These are phyloP conservation scores for Kickxella alabastrina DNA, from an alignment of 192 early-diverging fungal species.

Conservation along the genomic window DNA sequence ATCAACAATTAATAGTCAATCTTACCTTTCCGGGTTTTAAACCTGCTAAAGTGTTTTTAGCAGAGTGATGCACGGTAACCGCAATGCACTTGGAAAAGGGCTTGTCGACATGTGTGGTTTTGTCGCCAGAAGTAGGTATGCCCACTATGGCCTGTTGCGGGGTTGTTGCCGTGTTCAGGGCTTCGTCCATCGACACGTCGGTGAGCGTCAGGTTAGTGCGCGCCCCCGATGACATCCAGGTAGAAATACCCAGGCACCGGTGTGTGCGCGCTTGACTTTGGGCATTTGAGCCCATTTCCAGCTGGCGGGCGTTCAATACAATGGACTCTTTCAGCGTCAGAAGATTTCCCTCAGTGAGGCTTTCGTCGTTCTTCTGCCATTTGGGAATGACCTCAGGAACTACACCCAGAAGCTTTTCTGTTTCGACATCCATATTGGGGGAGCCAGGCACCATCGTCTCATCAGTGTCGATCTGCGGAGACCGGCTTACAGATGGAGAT, in stretches of 20 bases:
- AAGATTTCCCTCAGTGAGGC: conserved; percentile 34
- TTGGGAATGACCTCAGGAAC: conserved; percentile 29
- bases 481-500: conserved; percentile 2
- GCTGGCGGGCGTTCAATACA: conserved; percentile 23
- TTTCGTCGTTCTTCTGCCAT: conserved; percentile 13
- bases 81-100: not conserved
- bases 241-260: conserved; percentile 22
- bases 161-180: not conserved
- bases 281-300: conserved; percentile 5
- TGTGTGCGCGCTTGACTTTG: conserved; percentile 32
- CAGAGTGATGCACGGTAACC: not conserved
- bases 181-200: conserved; percentile 35
- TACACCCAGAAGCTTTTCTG: conserved; percentile 8
- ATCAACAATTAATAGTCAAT: not conserved
- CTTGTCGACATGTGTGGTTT: not conserved
- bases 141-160: too few species aligned
- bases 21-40: conserved; percentile 4
- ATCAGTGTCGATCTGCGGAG: not conserved
- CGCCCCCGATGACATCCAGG: conserved; percentile 23
- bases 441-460: conserved; percentile 1
- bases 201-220: conserved; percentile 35
- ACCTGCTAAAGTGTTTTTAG: not conserved
- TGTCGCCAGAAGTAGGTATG: too few species aligned
- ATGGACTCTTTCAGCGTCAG: conserved; percentile 22
- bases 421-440: not conserved